These are phyloP conservation scores for Nakaseomyces nivariensis DNA, from an alignment of 1,139 yeast genomes.

Conservation along the genomic window DNA sequence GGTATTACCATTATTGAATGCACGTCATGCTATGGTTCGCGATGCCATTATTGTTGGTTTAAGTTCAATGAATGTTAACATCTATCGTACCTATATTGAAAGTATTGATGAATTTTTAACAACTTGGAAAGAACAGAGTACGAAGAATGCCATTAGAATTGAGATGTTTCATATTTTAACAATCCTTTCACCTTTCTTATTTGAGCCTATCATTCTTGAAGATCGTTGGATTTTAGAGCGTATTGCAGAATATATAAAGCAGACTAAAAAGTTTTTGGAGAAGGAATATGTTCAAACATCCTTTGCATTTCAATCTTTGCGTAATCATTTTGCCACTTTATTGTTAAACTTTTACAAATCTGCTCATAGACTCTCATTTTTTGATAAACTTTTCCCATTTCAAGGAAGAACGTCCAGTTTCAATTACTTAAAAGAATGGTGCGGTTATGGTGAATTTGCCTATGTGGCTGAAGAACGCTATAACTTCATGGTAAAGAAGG, in stretches of 20 bases:
- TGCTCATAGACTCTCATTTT: constrained; percentile 30
- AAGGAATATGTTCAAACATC: constrained; percentile 50
- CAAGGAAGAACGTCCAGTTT: constrained; percentile 80
- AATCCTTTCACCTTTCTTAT: constrained; percentile 57
- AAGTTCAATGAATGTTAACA: constrained; percentile 82
- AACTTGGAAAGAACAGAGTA: constrained; percentile 43
- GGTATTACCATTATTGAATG: constrained; percentile 72
- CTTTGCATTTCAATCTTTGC: constrained; percentile 63
- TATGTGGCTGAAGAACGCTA: constrained; percentile 60
- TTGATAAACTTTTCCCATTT: constrained; percentile 61
- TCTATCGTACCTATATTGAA: constrained; percentile 73
- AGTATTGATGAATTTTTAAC: constrained; percentile 56
- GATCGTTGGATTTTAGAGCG: constrained; percentile 67
- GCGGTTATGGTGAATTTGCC: constrained; percentile 70
- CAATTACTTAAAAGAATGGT: constrained; percentile 83
- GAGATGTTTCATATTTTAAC: constrained; percentile 73
- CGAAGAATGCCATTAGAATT: constrained; percentile 43
- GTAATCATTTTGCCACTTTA: constrained; percentile 73
- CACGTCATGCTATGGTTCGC: constrained; percentile 60
- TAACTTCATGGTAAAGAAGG: constrained; percentile 43
- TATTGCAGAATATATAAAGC: constrained; percentile 54
- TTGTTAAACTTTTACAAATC: constrained; percentile 60
- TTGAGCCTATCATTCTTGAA: constrained; percentile 40
- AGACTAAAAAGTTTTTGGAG: constrained; percentile 54
- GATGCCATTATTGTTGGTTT: constrained; percentile 84